Evolutionary conservation across 1,284 basidiomycete genomes (phyloP).

Genomic region (Gomphus bonarii): DNA sequence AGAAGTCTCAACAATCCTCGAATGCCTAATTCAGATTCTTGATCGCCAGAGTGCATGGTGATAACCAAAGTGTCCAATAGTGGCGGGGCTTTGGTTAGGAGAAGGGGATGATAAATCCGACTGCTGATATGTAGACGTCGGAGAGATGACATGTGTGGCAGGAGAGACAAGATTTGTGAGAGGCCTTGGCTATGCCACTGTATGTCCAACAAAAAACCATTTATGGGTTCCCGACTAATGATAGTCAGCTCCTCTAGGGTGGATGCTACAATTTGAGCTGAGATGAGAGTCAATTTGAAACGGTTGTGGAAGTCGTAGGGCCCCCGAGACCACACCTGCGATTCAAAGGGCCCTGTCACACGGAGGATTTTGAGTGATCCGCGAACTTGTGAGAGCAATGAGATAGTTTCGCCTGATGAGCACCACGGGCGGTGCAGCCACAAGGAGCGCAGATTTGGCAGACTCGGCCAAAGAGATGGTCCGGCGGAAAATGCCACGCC

Average conservation of each 20-base stretch:
- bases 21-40: not conserved
- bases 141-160: not conserved
- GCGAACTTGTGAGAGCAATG: not conserved
- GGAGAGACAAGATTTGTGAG: too few species aligned
- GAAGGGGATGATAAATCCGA: not conserved
- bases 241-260: not conserved
- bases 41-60: not conserved
- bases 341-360: not conserved
- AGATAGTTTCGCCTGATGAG: not conserved
- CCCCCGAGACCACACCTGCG: too few species aligned
- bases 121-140: not conserved
- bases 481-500: not conserved
- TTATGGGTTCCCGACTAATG: not conserved
- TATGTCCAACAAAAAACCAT: not conserved
- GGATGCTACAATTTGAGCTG: not conserved
- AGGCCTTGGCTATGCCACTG: not conserved
- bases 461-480: not conserved
- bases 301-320: not conserved
- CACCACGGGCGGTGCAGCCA: not conserved
- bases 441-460: not conserved
- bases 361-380: not conserved
- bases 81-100: not conserved
- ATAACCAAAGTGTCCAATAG: not conserved
- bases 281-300: not conserved
- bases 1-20: not conserved